phyloP scores from a whole-genome alignment of 2,329 filamentous ascomycete species.

The Scedosporium boydii region DNA sequence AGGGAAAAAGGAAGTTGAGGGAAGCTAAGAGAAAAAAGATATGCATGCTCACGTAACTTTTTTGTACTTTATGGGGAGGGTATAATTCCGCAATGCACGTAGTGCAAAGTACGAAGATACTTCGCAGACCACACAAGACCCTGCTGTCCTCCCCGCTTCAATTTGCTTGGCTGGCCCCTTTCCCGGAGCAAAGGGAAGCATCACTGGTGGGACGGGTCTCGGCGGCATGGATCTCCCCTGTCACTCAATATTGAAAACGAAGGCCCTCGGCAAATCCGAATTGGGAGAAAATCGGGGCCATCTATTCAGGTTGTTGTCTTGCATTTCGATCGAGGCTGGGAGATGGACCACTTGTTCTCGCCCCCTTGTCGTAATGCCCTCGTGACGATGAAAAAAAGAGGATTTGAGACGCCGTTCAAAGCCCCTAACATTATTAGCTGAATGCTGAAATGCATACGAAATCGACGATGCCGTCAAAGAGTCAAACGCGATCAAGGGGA shows the following conservation, averaged over 20 bases:
- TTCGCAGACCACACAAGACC: neutral
- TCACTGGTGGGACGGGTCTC: neutral
- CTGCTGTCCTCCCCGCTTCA: neutral
- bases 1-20: too few relatives aligned
- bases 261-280: neutral
- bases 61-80: too few relatives aligned
- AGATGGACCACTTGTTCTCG: neutral
- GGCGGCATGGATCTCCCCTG: neutral
- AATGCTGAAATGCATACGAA: too few relatives aligned
- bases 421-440: neutral
- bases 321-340: neutral
- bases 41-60: too few relatives aligned
- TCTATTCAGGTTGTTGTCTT: neutral
- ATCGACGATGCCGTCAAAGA: too few relatives aligned
- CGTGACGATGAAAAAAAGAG: neutral
- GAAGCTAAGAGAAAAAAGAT: too few relatives aligned
- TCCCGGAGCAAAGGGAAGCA: neutral
- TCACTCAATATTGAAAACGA: neutral
- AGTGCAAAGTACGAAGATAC: too few relatives aligned
- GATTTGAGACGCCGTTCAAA: neutral
- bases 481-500: too few relatives aligned
- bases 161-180: neutral
- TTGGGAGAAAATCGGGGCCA: neutral
- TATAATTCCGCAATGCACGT: too few relatives aligned
- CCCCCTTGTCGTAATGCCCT: neutral